Evolutionary conservation across 495 filamentous ascomycete genomes (phyloP), one percentile per base, ranked within the genome.

Genomic region (Articulospora tetracladia): DNA sequence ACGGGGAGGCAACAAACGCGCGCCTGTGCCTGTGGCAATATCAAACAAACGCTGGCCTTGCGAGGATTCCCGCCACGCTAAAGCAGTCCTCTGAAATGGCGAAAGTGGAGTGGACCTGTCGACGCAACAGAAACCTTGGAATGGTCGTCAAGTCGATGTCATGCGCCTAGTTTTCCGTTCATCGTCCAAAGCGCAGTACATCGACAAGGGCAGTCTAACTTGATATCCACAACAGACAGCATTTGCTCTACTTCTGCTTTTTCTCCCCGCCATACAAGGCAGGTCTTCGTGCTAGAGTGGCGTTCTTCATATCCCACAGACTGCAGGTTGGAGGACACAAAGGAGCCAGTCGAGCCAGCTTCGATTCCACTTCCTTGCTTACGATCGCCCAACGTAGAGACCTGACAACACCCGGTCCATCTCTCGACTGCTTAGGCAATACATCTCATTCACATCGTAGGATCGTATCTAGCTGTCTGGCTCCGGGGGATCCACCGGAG

Each of bases 181-280:
- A 61, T 50, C 58, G 51, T 48, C 20, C n/a, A 50, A 11, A 55
- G 1, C 34, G 52, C 52, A 50, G 58, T 27, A 32, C 58, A 61
- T 61, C 58, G 58, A 27, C 4, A 20, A 44, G 6, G 28, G 39
- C 0, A 46, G 51, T 22, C 47, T 49, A 30, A n/a, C 13, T 25
- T 19, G 15, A 8, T 17, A 57, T 20, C 55, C 28, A n/a, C 19
- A 11, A n/a, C 20, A 22, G 30, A 20, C 53, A 32, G n/a, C 39
- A 12, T 17, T 44, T 44, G n/a, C 39, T 3, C n/a, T 44, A 19
- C 39, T 6, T 8, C 39, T 44, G 8, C n/a, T n/a, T 12, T n/a
- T 44, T 17, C 17, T 44, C 3, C 17, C 15, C 39, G 7, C 39
- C 8, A 44, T 11, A 8, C n/a, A 44, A 44, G 17, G 39, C 39